Percentiles rank a stretch among this genome's conserved stretches.
phyloP scores from a whole-genome alignment of 2,329 filamentous ascomycete species.

The Colletotrichum nymphaeae region DNA sequence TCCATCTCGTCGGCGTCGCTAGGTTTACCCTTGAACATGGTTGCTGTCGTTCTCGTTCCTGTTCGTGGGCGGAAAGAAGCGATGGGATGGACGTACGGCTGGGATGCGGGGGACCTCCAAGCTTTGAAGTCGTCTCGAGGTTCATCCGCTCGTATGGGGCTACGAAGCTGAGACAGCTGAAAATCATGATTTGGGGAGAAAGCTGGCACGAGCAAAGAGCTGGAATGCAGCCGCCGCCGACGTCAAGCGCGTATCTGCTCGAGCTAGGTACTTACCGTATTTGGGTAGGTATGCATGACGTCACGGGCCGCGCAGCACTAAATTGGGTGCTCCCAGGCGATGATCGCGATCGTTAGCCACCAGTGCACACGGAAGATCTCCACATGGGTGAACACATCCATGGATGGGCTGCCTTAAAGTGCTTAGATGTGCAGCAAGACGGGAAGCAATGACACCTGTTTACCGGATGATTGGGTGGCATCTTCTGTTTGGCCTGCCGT shows the following conservation, averaged over 20 bases:
- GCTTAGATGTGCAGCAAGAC: not conserved
- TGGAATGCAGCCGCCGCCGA: conserved; percentile 30
- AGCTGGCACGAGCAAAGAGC: not conserved
- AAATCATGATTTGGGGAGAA: conserved; percentile 5
- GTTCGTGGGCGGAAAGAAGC: not conserved
- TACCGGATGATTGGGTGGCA: conserved; percentile 16
- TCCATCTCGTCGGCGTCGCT: conserved; percentile 10
- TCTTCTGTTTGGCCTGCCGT: not conserved
- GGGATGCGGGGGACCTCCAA: not conserved
- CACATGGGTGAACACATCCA: conserved; percentile 6
- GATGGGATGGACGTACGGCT: not conserved
- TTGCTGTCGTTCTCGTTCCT: not conserved
- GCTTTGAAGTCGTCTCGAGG: conserved; percentile 4
- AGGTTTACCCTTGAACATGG: conserved; percentile 28
- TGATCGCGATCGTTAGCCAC: conserved; percentile 9
- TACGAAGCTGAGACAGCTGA: conserved; percentile 9
- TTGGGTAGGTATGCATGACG: conserved; percentile 23
- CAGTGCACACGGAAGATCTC: conserved; percentile 19
- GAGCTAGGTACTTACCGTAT: not conserved
- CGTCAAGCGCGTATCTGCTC: conserved; percentile 30
- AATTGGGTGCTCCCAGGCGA: conserved; percentile 3
- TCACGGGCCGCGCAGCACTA: conserved; percentile 14
- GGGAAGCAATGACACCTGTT: conserved; percentile 11
- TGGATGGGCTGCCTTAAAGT: not conserved
- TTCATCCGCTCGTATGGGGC: not conserved